Evolutionary conservation across 1,284 basidiomycete species (phyloP).

Genomic region (Irpex sp.): DNA sequence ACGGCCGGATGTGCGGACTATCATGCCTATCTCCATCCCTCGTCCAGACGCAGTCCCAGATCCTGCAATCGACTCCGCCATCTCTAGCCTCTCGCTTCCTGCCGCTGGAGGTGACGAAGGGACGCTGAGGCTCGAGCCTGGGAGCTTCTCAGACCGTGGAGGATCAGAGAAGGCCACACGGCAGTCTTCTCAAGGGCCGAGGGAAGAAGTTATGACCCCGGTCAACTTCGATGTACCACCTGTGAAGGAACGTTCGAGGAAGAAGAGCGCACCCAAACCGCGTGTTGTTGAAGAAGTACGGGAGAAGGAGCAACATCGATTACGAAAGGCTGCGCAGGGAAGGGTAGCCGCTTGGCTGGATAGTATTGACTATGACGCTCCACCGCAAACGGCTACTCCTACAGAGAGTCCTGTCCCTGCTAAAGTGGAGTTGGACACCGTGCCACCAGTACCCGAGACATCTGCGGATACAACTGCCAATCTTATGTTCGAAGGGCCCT

Average conservation of each 20-base stretch:
- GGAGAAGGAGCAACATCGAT: slow-evolving; percentile 24
- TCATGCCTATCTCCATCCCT: slow-evolving; percentile 45
- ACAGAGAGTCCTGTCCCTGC: slow-evolving; percentile 1
- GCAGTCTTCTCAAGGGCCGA: slow-evolving; percentile 11
- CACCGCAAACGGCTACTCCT: slow-evolving; percentile 31
- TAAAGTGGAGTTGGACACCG: not conserved
- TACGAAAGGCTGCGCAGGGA: slow-evolving; percentile 55
- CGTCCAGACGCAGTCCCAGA: slow-evolving; percentile 27
- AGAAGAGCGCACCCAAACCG: slow-evolving; percentile 18
- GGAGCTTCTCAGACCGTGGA: not conserved
- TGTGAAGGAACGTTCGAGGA: slow-evolving; percentile 17
- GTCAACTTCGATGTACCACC: not conserved
- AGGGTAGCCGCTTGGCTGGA: slow-evolving; percentile 77
- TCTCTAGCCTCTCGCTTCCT: slow-evolving; percentile 70
- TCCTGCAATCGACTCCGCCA: slow-evolving; percentile 63
- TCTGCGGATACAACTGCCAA: not conserved
- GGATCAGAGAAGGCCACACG: slow-evolving; percentile 19
- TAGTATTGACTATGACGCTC: slow-evolving; percentile 49
- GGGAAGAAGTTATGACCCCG: not conserved
- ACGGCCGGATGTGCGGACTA: slow-evolving; percentile 45
- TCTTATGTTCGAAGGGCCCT: not conserved
- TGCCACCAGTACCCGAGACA: not conserved
- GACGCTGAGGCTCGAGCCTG: slow-evolving; percentile 6
- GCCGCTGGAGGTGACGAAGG: slow-evolving; percentile 31
- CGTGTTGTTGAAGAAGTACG: slow-evolving; percentile 15